Conservation (phyloP, 306 rosid genomes). For the Trifolium pratense region DNA sequence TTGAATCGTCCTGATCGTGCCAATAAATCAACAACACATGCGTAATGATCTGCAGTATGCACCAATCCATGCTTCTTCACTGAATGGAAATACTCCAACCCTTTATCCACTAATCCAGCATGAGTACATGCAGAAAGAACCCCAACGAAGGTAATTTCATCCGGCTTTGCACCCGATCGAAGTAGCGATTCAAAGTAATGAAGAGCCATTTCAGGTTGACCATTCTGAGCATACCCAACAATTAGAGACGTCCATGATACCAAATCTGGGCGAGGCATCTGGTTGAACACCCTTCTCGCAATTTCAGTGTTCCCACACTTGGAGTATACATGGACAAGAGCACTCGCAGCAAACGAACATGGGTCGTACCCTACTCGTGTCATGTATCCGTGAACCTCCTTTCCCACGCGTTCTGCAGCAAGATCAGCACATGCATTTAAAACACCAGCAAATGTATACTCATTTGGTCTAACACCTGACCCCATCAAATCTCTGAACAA, state of each 20-base stretch:
- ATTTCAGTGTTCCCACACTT: constrained; percentile 64
- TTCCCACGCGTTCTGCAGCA: constrained; percentile 58
- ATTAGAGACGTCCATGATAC: constrained; percentile 76
- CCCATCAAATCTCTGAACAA: constrained; percentile 56
- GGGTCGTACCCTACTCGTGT: constrained; percentile 58
- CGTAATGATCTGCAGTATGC: constrained; percentile 68
- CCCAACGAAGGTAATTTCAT: constrained; percentile 64
- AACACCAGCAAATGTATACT: constrained; percentile 67
- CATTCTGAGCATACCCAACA: constrained; percentile 72
- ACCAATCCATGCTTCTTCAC: constrained; percentile 59
- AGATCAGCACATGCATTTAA: constrained; percentile 71
- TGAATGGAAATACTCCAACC: constrained; percentile 64
- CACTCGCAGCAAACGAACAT: constrained; percentile 58
- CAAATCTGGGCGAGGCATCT: constrained; percentile 62
- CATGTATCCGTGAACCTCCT: constrained; percentile 75
- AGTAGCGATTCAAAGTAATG: constrained; percentile 61
- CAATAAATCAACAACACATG: constrained; percentile 67
- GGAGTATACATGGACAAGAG: constrained; percentile 69
- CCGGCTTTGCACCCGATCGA: constrained; percentile 63
- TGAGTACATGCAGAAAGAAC: constrained; percentile 77
- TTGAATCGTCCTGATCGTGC: constrained; percentile 67
- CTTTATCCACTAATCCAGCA: constrained; percentile 70
- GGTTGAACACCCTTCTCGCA: constrained; percentile 60
- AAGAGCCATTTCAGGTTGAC: constrained; percentile 62
- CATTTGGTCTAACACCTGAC: constrained; percentile 60